These are phyloP conservation scores for Lachnellula subtilissima DNA, from an alignment of 2,329 filamentous ascomycete species.

Conservation along the genomic window DNA sequence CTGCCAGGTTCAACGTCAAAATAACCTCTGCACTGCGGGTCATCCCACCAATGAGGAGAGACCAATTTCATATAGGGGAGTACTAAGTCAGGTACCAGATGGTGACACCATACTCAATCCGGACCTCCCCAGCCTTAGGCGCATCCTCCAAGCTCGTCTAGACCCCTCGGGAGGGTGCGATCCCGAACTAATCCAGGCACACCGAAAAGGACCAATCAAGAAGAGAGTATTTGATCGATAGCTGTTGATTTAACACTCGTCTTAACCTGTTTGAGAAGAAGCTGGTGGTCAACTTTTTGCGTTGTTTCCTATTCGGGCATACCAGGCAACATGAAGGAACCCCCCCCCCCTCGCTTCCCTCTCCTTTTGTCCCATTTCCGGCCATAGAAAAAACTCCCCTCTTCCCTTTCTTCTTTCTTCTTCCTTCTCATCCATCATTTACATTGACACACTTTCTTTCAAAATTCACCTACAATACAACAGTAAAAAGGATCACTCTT, in stretches of 20 bases:
- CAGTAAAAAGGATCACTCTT: neutral
- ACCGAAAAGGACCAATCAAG: conserved; percentile 3
- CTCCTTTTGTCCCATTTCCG: neutral
- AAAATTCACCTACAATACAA: neutral
- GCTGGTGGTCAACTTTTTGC: neutral
- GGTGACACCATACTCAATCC: too few relatives aligned
- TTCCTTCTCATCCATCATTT: too few relatives aligned
- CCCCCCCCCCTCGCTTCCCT: neutral
- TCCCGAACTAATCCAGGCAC: neutral
- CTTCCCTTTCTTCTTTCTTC: neutral
- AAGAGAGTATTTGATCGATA: conserved; percentile 2
- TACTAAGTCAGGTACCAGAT: neutral
- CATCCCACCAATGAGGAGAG: neutral
- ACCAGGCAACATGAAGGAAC: neutral
- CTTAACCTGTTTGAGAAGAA: neutral
- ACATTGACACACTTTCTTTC: neutral
- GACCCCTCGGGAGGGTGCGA: neutral
- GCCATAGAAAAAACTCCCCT: conserved; percentile 6
- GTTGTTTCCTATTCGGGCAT: neutral
- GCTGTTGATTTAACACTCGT: neutral
- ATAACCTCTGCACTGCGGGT: neutral
- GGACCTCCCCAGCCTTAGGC: neutral
- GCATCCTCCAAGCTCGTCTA: neutral
- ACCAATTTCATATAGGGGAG: neutral
- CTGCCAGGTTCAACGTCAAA: neutral